These are phyloP conservation scores for Oidiodendron maius DNA, from an alignment of 495 filamentous ascomycete genomes.

Conservation along the genomic window DNA sequence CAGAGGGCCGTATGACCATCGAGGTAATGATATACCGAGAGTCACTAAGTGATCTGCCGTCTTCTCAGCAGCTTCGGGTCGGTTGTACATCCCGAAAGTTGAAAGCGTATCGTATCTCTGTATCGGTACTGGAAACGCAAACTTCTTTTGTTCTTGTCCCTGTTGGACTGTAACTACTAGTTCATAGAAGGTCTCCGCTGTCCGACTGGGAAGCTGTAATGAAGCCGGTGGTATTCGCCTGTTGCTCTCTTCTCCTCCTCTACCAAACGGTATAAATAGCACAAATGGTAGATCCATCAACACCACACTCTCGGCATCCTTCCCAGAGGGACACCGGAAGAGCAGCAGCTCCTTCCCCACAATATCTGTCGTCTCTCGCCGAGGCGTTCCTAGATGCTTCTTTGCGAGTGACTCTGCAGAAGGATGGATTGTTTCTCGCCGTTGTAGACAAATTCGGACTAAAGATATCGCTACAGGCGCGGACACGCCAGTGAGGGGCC, in stretches of 20 bases:
- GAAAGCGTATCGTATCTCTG: conserved; percentile 92
- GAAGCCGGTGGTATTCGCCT: conserved; percentile 87
- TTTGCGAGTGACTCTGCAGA: conserved; percentile 89
- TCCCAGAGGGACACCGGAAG: conserved; percentile 77
- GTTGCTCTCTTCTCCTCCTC: conserved; percentile 81
- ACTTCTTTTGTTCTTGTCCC: conserved; percentile 81
- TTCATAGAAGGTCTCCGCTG: conserved; percentile 94
- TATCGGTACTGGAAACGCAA: conserved; percentile 85
- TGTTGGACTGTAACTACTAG: conserved; percentile 95
- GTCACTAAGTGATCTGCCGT: conserved; percentile 89
- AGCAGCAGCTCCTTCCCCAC: conserved; percentile 94
- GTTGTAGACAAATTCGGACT: conserved; percentile 87
- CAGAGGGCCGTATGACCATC: conserved; percentile 94
- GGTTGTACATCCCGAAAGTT: conserved; percentile 99
- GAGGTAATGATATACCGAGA: conserved; percentile 80
- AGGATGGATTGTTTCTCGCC: conserved; percentile 94
- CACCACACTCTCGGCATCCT: conserved; percentile 79
- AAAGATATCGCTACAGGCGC: conserved; percentile 87
- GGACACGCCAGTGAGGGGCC: conserved; percentile 73
- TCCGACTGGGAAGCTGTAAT: conserved; percentile 82
- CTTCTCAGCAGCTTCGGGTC: conserved; percentile 78
- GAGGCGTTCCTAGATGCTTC: conserved; percentile 84
- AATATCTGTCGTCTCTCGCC: conserved; percentile 85
- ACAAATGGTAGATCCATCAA: conserved; percentile 98
- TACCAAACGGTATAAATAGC: conserved; percentile 91